phyloP scores from a whole-genome alignment of 1,139 yeast species.

The Hansenula lynferdii region DNA sequence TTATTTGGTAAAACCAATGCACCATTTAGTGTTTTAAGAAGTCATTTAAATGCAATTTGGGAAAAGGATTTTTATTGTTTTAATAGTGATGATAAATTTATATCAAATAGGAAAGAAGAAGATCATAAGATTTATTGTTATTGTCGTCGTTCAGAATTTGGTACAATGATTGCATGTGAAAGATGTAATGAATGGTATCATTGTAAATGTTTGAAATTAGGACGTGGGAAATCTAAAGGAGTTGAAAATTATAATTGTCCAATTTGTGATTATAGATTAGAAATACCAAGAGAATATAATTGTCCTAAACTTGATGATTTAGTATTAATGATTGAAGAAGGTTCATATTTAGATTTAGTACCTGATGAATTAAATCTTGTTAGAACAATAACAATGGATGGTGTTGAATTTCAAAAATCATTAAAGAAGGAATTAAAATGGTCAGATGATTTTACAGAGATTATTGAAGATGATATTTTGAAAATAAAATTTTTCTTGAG shows the following conservation, averaged over 20 bases:
- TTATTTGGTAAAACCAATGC: conserved; percentile 34
- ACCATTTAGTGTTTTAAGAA: conserved; percentile 26
- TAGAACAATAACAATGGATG: conserved; percentile 23
- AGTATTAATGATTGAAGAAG: conserved; percentile 26
- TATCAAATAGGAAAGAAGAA: conserved; percentile 14
- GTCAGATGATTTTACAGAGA: conserved; percentile 14
- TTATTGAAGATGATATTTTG: conserved; percentile 15
- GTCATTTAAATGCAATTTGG: conserved; percentile 28
- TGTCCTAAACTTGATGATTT: conserved; percentile 34
- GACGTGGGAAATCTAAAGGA: conserved; percentile 26
- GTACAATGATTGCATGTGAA: conserved; percentile 79
- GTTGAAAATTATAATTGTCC: conserved; percentile 55
- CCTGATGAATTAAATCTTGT: conserved; percentile 39
- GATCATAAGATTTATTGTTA: conserved; percentile 48
- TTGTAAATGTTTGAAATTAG: conserved; percentile 52
- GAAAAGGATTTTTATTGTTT: conserved; percentile 35
- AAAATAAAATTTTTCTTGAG: conserved; percentile 37
- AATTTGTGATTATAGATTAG: conserved; percentile 46
- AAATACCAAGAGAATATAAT: conserved; percentile 27
- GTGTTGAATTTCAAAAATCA: conserved; percentile 21
- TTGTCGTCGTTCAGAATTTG: conserved; percentile 66
- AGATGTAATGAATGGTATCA: conserved; percentile 81
- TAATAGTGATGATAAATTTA: conserved; percentile 36
- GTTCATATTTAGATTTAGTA: conserved; percentile 31
- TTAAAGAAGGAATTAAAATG: conserved; percentile 19